Percentiles rank a stretch among this genome's conserved stretches.
Conservation (phyloP, 345 rosid species). For the Eucalyptus cladocalyx region DNA sequence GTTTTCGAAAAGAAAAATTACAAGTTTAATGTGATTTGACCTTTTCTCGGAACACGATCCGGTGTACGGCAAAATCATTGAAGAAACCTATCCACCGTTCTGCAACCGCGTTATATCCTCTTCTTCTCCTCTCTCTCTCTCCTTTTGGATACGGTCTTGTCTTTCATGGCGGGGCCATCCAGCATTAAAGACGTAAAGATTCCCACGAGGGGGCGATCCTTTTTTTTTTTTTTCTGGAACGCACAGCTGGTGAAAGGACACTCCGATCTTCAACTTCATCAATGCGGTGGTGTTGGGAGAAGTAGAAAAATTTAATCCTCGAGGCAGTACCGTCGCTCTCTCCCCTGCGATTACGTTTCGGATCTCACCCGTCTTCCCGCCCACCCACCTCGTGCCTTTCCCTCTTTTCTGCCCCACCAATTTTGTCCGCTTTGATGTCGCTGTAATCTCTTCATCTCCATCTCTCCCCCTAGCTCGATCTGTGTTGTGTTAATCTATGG, state of each 20-base stretch:
- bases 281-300: neutral
- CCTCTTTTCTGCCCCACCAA: neutral
- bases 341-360: neutral
- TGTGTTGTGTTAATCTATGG: neutral
- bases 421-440: neutral
- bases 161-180: neutral
- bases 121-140: neutral
- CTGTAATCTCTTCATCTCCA: neutral
- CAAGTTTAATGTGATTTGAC: neutral
- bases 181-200: neutral
- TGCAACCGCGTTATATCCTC: neutral
- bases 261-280: neutral
- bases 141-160: neutral
- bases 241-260: neutral
- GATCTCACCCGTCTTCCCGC: neutral
- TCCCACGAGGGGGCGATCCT: neutral
- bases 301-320: neutral
- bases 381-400: neutral
- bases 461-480: neutral
- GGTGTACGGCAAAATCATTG: neutral
- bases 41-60: neutral
- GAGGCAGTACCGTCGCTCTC: neutral
- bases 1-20: slow-evolving; percentile 3
- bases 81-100: neutral
- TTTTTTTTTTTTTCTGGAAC: neutral